Conservation (phyloP, 192 early-diverging fungal species). For the Ambispora gerdemannii region DNA sequence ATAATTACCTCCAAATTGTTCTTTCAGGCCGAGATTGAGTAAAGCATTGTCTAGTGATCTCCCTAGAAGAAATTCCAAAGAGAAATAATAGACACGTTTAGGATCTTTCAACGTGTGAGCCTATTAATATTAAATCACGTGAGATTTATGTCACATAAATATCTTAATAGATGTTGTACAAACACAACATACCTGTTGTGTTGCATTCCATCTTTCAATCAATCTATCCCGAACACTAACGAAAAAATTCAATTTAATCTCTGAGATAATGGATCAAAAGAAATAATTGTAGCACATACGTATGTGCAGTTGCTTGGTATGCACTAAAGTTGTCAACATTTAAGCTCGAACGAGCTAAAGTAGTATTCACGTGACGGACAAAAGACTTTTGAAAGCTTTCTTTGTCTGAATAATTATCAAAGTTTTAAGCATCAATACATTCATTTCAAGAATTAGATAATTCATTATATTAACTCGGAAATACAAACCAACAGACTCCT, state of each 20-base stretch:
- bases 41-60: slow-evolving; percentile 97
- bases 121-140: too few species aligned
- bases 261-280: too few species aligned
- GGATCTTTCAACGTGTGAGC: slow-evolving; percentile 72
- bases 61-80: slow-evolving; percentile 95
- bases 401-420: slow-evolving; percentile 48
- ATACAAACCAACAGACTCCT: slow-evolving; percentile 34
- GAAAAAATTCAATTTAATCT: background rate
- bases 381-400: slow-evolving; percentile 80
- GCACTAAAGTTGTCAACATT: slow-evolving; percentile 92
- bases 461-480: background rate
- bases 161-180: too few species aligned
- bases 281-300: slow-evolving; percentile 42
- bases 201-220: slow-evolving; percentile 91
- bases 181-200: slow-evolving; percentile 62
- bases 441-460: background rate
- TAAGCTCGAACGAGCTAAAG: slow-evolving; percentile 80
- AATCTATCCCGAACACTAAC: slow-evolving; percentile 84
- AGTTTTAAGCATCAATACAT: background rate
- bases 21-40: slow-evolving; percentile 80
- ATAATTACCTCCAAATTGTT: slow-evolving; percentile 62
- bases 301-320: slow-evolving; percentile 90
- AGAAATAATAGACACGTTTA: slow-evolving; percentile 97
- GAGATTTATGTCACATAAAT: too few species aligned
- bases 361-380: slow-evolving; percentile 85